Conservation (phyloP, 805 yeast genomes). For the Nakazawaea pomicola region DNA sequence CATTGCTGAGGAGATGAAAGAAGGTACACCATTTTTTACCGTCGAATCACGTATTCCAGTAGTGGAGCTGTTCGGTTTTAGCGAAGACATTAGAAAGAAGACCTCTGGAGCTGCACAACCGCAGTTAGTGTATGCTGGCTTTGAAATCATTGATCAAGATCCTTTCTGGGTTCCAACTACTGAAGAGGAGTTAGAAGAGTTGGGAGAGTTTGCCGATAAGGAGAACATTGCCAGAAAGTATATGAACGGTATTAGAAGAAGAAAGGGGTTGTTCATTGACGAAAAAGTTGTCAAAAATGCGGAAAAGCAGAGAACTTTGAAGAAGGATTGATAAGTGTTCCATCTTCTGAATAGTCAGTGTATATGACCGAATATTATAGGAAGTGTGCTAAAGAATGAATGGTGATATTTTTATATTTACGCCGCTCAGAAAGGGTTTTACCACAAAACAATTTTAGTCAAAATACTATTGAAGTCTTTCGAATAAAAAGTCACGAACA, state of each 20-base stretch:
- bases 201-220: constrained; percentile 88
- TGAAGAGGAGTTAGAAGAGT: constrained; percentile 89
- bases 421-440: too few species aligned
- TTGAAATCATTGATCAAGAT: constrained; percentile 79
- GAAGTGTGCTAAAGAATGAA: too few species aligned
- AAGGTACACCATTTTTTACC: constrained; percentile 95
- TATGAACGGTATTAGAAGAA: constrained; percentile 73
- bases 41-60: constrained; percentile 85
- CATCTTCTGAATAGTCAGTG: too few species aligned
- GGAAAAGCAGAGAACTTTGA: constrained; percentile 88
- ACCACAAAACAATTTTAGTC: too few species aligned
- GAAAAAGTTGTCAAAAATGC: constrained; percentile 89
- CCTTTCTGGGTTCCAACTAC: constrained; percentile 99
- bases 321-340: constrained; percentile 43
- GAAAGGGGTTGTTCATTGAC: constrained; percentile 87
- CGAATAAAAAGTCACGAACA: too few species aligned
- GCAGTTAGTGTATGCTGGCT: constrained; percentile 87
- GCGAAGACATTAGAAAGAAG: constrained; percentile 88
- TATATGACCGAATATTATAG: too few species aligned
- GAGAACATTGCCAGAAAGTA: constrained; percentile 87
- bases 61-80: constrained; percentile 92
- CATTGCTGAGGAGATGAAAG: constrained; percentile 91
- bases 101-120: constrained; percentile 98
- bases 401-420: too few species aligned
- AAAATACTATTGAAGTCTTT: too few species aligned